Conservation (phyloP, 1,284 basidiomycete species). For the Rhodotorula glutinis region DNA sequence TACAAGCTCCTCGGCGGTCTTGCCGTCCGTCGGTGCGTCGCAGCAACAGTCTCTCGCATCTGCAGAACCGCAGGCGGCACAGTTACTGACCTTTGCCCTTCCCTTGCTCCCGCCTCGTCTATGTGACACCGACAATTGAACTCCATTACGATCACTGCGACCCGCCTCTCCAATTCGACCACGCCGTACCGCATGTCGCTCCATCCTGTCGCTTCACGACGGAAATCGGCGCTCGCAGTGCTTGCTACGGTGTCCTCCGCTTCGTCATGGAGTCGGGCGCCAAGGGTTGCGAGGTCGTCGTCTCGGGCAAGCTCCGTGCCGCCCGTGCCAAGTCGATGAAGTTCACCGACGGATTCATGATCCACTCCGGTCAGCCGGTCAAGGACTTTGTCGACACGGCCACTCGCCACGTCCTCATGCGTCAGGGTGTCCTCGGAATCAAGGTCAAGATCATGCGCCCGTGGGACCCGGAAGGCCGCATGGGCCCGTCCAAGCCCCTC, state of each 20-base stretch:
- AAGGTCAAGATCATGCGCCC: constrained; percentile 99
- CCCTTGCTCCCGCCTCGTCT: too few relatives aligned
- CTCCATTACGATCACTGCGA: too few relatives aligned
- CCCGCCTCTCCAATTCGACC: too few relatives aligned
- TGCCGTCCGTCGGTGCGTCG: constrained; percentile 84
- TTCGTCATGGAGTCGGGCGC: constrained; percentile 99
- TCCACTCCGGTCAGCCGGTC: constrained; percentile 99
- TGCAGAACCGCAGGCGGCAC: too few relatives aligned
- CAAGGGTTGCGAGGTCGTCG: constrained; percentile 99
- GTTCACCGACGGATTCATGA: constrained; percentile 99
- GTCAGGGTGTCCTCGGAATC: constrained; percentile 99
- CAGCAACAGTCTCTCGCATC: too few relatives aligned
- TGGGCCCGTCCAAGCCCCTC: constrained; percentile 87
- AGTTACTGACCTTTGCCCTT: too few relatives aligned
- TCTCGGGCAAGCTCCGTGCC: constrained; percentile 98
- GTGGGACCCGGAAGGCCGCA: constrained; percentile 82
- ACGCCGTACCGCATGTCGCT: too few relatives aligned
- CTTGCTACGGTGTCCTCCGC: constrained; percentile 99
- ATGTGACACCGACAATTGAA: too few relatives aligned
- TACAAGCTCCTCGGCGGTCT: constrained; percentile 99
- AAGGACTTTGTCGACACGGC: constrained; percentile 97
- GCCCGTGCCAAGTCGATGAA: constrained; percentile 99
- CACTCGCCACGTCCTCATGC: constrained; percentile 95
- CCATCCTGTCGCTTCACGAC: background rate
- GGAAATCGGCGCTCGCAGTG: constrained; percentile 55